Base-by-base conservation (phyloP, 208 protist genomes). In the Naegleria fowleri region DNA sequence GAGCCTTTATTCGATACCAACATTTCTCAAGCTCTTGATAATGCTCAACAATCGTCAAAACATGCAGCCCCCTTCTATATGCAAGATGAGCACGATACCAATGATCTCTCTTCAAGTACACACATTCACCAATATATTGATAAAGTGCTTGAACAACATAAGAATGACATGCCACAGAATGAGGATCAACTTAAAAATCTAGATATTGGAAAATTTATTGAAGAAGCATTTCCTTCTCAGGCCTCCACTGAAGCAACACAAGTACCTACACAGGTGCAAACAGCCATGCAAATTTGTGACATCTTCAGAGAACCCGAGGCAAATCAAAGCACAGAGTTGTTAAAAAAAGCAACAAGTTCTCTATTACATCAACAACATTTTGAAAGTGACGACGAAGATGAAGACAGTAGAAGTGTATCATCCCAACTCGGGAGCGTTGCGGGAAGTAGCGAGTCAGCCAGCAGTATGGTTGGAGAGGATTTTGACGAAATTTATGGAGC, bases 401-500 rank as follows among this genome's bases (percentile, higher is more conserved):
- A n/a, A 15, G 33, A n/a, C 11, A 83, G 75, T 83, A 33, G 59
- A 13, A 33, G 25, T 5, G 75, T 40, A n/a, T 5, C 5, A 15
- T 15, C n/a, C 2, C 25, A 83, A 39, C 5, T 33, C 0, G 16
- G 2, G 5, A 76, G 25, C 25, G 11, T 33, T 76, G 1, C 16
- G 5, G 59, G 29, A 76, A 29, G 19, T 3, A 29, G 19, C 22
- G 19, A 67, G 22, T 22, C 55, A 29, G 55, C 1, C 3, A 22
- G 19, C 22, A 29, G 22, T 67, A 58, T 19, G 15, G 51, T 5
- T 19, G 55, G 19, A 29, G 55, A 67, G 4, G 7, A 48, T 48
- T 83, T 83, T n/a, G 33, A 83, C 5, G n/a, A 83, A 39, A 83
- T 83, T 39, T 83, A 83, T 83, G 75, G 75, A 39, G 25, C 75